Base-by-base conservation (phyloP, 177 flowering plant genomes). In the Vitis hybrid region DNA sequence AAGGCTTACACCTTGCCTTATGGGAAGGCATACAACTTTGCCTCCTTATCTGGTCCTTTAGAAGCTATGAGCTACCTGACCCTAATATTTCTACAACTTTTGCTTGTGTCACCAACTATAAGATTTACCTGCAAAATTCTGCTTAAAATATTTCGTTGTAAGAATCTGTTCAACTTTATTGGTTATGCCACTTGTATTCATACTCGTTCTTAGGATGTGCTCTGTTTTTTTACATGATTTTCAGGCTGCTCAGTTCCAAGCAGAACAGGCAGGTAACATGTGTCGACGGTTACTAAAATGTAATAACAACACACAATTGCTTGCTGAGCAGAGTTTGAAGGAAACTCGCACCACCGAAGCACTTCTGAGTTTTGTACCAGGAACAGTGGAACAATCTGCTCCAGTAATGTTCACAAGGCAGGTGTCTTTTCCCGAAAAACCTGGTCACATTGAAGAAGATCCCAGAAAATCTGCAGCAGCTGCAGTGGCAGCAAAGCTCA, bases 401-500 rank as follows among this genome's bases (percentile, higher is more conserved):
- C 87, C 92, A 14, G 90, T 86, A 17, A 84, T 90, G 85, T 90
- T 81, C 65, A 60, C 85, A 1, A 78, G 72, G 58, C 82, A 82
- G 70, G 72, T 52, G 8, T 57, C 83, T 62, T 73, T 66, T 67
- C 65, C 82, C 62, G 87, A 78, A 71, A 82, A 77, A n/a, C 52
- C 89, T 40, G 72, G 73, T 56, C 80, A 71, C 32, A 30, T 56
- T 62, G 92, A 85, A 62, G 93, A 88, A 21, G 96, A 89, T 34
- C 81, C 83, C 8, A 71, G 91, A 23, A 94, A 94, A 82, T 87
- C 97, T 63, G 91, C 93, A 26, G 98, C 92, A 63, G 96, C 98
- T 63, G 99, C 88, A 4, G 88, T 94, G 74, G 99, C 95, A 4
- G 98, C 89, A n/a, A 91, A 89, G 81, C 90, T 93, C 17, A 84